phyloP scores from a whole-genome alignment of 331 rosid genomes.

The Saraca asoca region DNA sequence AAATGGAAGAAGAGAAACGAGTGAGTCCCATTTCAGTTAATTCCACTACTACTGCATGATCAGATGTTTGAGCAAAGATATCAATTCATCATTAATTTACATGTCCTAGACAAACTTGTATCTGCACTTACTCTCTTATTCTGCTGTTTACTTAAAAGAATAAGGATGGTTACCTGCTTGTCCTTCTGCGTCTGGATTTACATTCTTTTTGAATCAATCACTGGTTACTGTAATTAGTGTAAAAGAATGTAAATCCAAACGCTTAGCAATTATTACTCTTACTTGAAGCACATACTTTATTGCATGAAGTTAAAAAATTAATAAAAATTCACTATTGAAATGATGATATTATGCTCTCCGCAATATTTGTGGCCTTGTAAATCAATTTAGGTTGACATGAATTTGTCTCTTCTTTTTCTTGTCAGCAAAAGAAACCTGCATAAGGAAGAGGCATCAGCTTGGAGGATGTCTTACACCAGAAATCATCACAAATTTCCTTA shows the following conservation, averaged over 20 bases:
- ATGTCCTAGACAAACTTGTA: neutral
- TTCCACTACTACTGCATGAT: neutral
- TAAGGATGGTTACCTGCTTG: no score
- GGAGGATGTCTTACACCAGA: conserved; percentile 53
- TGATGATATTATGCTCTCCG: neutral
- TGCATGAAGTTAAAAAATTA: no score
- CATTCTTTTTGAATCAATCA: no score
- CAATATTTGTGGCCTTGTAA: neutral
- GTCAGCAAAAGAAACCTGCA: conserved; percentile 81
- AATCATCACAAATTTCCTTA: conserved; percentile 47
- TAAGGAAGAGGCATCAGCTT: conserved; percentile 47
- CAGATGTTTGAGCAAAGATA: conserved; percentile 4
- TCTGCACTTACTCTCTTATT: neutral
- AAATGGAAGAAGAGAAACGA: conserved; percentile 90
- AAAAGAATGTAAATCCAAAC: no score
- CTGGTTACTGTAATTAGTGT: no score
- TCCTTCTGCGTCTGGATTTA: no score
- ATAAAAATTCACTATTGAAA: neutral
- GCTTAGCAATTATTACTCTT: no score
- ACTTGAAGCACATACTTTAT: no score
- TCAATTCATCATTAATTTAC: neutral
- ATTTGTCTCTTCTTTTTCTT: conserved; percentile 10
- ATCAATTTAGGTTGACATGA: conserved; percentile 9
- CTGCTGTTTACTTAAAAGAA: no score
- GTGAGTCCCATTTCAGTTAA: conserved; percentile 57